Base-by-base conservation (phyloP, 2,329 filamentous ascomycete genomes). In the Fusarium armeniacum region DNA sequence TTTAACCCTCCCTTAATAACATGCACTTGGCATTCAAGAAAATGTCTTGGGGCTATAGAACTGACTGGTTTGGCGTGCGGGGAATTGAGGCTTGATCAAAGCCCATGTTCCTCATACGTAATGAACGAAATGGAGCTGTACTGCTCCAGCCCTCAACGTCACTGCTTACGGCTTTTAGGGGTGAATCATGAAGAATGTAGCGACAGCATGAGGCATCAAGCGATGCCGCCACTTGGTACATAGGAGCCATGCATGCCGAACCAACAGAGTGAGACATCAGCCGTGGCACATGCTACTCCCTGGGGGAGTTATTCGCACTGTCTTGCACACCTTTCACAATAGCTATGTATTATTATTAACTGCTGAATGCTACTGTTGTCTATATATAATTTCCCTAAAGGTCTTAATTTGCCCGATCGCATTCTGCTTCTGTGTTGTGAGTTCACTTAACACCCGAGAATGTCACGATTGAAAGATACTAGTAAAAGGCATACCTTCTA, bases 181-280 rank as follows among this genome's bases (percentile, higher is more conserved):
- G n/a, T 15, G 18, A 35, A 18, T 12, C 12, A 20, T 16, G 15
- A 26, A 51, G 18, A 36, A 38, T 15, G 35, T 40, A 41, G 24
- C n/a, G 11, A 24, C 18, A 32, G 22, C 36, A n/a, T 46, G 24
- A 43, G 51, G 65, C 65, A 69, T 69, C 61, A 33, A 69, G 65
- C 30, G 65, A 69, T 66, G 66, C 32, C 24, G 11, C 35, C 4
- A 35, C 26, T 15, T 18, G 6, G 26, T 28, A 8, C 12, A 38
- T 6, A 50, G 47, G n/a, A 36, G 22, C 16, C 12, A 51, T 51
- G 49, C 8, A 51, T 51, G 35, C n/a, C 22, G 15, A 28, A 6
- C 22, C 18, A 38, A n/a, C 16, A 40, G 33, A 38, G n/a, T 18
- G 18, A 36, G 35, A 51, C 49, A 30, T 20, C 7, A 11, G 20